These are phyloP conservation scores for Penicillium cinerascens DNA, from an alignment of 495 filamentous ascomycete genomes.

Conservation along the genomic window DNA sequence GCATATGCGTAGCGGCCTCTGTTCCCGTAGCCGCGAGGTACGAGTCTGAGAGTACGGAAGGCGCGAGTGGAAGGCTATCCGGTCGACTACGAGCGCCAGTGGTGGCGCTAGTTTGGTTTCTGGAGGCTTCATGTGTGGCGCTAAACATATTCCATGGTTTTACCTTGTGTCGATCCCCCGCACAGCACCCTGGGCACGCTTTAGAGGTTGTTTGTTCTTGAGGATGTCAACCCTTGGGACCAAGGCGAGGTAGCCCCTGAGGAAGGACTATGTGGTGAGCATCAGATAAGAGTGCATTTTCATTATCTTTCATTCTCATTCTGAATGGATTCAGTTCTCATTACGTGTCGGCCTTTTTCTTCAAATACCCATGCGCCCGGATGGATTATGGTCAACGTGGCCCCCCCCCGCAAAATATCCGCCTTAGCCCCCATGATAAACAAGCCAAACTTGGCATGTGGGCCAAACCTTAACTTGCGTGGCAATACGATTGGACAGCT, in stretches of 20 bases:
- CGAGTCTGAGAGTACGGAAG: background rate
- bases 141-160: background rate
- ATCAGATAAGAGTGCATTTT: background rate
- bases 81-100: background rate
- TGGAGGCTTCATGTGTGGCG: conserved; percentile 3
- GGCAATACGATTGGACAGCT: background rate
- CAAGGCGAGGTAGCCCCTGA: background rate
- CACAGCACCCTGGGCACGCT: background rate
- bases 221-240: background rate
- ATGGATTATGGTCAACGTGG: background rate
- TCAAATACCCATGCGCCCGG: background rate
- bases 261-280: background rate
- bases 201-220: background rate
- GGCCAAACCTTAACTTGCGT: background rate
- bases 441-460: background rate
- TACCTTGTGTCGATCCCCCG: background rate
- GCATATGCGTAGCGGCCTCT: background rate
- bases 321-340: background rate
- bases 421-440: background rate
- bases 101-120: conserved; percentile 7
- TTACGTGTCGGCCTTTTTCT: background rate
- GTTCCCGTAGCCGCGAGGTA: background rate
- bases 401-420: background rate
- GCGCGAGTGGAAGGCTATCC: conserved; percentile 3
- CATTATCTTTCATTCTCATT: background rate